Conservation (phyloP, 805 yeast species). For the Saccharomyces jurei region DNA sequence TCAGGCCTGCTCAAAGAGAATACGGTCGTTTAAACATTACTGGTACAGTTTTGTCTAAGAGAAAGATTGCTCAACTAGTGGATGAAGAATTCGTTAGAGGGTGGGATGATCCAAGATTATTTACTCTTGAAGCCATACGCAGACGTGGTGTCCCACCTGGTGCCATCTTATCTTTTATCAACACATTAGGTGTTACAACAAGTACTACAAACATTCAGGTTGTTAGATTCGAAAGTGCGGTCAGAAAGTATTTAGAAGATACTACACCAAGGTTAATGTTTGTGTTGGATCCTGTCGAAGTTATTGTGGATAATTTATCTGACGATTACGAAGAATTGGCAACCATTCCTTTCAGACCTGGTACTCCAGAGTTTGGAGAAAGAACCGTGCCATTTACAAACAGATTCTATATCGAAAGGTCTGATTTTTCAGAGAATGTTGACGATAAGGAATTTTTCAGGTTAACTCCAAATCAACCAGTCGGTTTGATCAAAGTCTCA, state of each 20-base stretch:
- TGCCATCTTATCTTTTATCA: constrained; percentile 85
- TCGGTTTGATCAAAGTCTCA: constrained; percentile 90
- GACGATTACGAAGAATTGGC: constrained; percentile 66
- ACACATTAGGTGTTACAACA: constrained; percentile 95
- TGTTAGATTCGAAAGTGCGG: constrained; percentile 79
- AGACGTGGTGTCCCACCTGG: constrained; percentile 99
- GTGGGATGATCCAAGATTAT: constrained; percentile 98
- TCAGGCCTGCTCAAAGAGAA: constrained; percentile 98
- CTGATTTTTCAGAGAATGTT: constrained; percentile 70
- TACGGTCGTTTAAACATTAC: constrained; percentile 93
- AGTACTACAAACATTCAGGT: constrained; percentile 86
- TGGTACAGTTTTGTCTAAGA: constrained; percentile 89
- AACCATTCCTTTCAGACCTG: constrained; percentile 85
- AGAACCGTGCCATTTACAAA: constrained; percentile 71
- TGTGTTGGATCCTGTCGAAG: constrained; percentile 77
- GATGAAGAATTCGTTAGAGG: constrained; percentile 76
- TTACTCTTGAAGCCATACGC: constrained; percentile 86
- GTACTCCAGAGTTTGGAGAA: constrained; percentile 66
- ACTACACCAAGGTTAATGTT: constrained; percentile 93
- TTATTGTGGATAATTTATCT: constrained; percentile 71
- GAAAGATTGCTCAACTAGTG: constrained; percentile 91
- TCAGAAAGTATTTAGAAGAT: constrained; percentile 80
- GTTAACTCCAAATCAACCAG: constrained; percentile 88
- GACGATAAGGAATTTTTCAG: constrained; percentile 71
- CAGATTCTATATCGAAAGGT: constrained; percentile 73